Conservation (phyloP, 2,329 filamentous ascomycete species). For the Curvularia sp. region DNA sequence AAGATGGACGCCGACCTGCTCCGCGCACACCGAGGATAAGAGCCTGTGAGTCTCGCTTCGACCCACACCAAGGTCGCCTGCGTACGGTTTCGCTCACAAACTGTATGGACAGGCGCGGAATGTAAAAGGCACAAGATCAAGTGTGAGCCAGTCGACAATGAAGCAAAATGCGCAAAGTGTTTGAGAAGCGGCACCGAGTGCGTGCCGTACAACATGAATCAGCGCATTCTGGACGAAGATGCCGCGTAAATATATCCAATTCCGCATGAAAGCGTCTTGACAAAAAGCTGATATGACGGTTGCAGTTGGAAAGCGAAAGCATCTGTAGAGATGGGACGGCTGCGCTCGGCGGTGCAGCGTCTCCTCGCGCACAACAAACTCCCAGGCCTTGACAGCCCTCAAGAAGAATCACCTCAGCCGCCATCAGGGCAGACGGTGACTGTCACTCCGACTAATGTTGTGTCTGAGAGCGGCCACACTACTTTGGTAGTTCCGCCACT, state of each 20-base stretch:
- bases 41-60: constrained; percentile 32
- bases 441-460: constrained; percentile 35
- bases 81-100: constrained; percentile 3
- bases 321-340: constrained; percentile 32
- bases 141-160: constrained; percentile 43
- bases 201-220: constrained; percentile 66
- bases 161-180: constrained; percentile 46
- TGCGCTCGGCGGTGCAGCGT: constrained; percentile 38
- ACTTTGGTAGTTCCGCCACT: constrained; percentile 37
- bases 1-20: constrained; percentile 38
- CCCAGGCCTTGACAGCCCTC: constrained; percentile 30
- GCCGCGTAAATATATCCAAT: constrained; percentile 31
- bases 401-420: constrained; percentile 22
- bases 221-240: constrained; percentile 45
- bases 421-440: constrained; percentile 21
- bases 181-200: constrained; percentile 73
- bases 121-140: constrained; percentile 49
- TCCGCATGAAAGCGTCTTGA: neutral
- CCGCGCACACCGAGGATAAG: constrained; percentile 36
- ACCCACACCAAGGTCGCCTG: neutral
- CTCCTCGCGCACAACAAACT: constrained; percentile 41
- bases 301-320: constrained; percentile 45
- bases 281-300: neutral
- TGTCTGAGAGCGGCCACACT: constrained; percentile 34
- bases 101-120: constrained; percentile 35